Evolutionary conservation across 495 filamentous ascomycete genomes (phyloP), one percentile per base, ranked within the genome.

Genomic region (Talaromyces ruber): DNA sequence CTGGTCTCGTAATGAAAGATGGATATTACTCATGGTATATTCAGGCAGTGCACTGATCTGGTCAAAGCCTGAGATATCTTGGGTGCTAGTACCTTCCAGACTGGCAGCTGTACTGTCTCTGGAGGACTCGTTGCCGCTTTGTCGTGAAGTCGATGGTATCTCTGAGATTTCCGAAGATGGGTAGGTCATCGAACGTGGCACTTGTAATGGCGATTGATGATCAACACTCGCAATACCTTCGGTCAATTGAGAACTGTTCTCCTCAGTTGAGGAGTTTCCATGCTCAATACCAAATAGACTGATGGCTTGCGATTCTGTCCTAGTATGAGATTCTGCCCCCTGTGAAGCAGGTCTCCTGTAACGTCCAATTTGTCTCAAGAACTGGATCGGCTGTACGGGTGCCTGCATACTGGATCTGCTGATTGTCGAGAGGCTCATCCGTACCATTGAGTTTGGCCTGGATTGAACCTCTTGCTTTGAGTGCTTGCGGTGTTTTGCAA

Each of bases 401-500:
- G 53, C 34, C n/a, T 56, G 53, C 28, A 32, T 56, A 11, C 53
- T 56, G 12, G 53, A 14, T 22, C 53, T 16, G 26, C 53, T 56
- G 14, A 56, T 56, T 6, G 28, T 56, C n/a, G 53, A 60, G n/a
- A 50, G 11, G 21, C 58, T 60, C 37, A 50, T 60, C 24, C 39
- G 58, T 26, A 21, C 22, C 14, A 45, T 32, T 11, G 21, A 43
- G 9, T 43, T 59, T 47, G 18, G n/a, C 11, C 21, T 39, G 79
- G 85, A 12, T 60, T 70, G 9, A 74, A 76, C 2, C 70, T 78
- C 72, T 73, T 84, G 64, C 80, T 76, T 8, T 72, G 70, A 57
- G 72, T 81, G 66, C 81, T 83, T 14, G 79, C 76, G 70, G 76
- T 60, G 59, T 66, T 69, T 64, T 67, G 63, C 1, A 54, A 78